A percentile compares a stretch with the other conserved stretches of the same genome.
phyloP scores from a whole-genome alignment of 2,329 filamentous ascomycete species.

The Pseudocercospora crystallina region DNA sequence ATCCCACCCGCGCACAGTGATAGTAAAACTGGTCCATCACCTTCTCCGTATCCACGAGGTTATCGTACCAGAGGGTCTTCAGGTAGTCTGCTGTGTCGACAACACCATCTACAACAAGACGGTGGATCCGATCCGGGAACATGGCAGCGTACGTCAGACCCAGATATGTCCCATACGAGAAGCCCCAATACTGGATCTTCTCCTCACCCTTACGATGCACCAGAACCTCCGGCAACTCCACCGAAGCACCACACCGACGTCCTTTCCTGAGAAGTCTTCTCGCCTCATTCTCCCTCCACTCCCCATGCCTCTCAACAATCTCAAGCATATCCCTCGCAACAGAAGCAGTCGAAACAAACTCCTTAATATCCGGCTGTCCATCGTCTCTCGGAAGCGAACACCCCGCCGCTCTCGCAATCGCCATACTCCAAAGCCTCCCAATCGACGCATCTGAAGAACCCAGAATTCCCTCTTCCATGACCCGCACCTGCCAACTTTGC shows the following conservation, averaged over 20 bases:
- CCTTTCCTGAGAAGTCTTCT: constrained; percentile 3
- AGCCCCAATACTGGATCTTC: constrained; percentile 41
- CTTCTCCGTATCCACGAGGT: constrained; percentile 46
- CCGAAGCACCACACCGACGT: background rate
- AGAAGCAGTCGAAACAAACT: constrained; percentile 48
- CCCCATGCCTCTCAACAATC: constrained; percentile 45
- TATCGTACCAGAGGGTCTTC: constrained; percentile 39
- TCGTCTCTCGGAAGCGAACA: constrained; percentile 29
- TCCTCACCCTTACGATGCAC: constrained; percentile 31
- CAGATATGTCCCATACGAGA: constrained; percentile 48
- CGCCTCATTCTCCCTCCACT: constrained; percentile 33
- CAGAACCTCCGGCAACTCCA: constrained; percentile 4
- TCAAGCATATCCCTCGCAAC: constrained; percentile 53
- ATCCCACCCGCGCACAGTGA: constrained; percentile 45
- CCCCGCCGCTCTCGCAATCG: constrained; percentile 34
- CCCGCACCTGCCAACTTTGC: constrained; percentile 40
- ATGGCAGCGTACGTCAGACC: constrained; percentile 44
- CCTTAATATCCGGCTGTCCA: constrained; percentile 39
- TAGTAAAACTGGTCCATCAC: constrained; percentile 46
- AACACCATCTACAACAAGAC: constrained; percentile 49
- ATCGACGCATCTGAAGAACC: constrained; percentile 41
- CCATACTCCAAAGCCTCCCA: constrained; percentile 44
- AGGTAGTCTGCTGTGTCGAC: constrained; percentile 42
- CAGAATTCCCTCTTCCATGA: constrained; percentile 37
- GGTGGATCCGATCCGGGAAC: constrained; percentile 40